phyloP scores from a whole-genome alignment of 331 rosid genomes.

The Quercus lobata region DNA sequence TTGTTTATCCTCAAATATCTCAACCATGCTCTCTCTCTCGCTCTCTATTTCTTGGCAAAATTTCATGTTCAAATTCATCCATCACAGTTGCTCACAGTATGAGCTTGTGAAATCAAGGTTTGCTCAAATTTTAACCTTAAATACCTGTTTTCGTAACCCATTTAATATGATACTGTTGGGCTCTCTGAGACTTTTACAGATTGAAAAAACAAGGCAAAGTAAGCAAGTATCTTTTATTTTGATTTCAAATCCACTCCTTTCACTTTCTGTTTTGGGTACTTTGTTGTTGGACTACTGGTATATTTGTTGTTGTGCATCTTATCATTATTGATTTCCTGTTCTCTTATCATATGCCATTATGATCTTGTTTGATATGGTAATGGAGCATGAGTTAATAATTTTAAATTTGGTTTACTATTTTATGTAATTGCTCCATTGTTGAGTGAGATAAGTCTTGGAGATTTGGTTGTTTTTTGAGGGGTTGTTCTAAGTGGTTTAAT shows the following conservation, averaged over 20 bases:
- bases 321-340: background rate
- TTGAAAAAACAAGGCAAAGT: constrained; percentile 68
- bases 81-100: no score
- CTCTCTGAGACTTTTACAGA: constrained; percentile 66
- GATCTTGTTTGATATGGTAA: background rate
- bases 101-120: no score
- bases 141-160: no score
- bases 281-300: no score
- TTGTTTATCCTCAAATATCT: no score
- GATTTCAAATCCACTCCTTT: background rate
- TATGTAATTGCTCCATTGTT: no score
- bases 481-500: background rate
- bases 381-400: background rate
- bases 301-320: background rate
- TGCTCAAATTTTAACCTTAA: no score
- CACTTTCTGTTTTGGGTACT: background rate
- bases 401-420: background rate
- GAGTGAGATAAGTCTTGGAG: no score
- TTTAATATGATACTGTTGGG: constrained; percentile 26
- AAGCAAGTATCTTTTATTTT: background rate
- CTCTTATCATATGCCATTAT: background rate
- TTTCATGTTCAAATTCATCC: no score
- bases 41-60: no score
- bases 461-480: background rate
- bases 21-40: no score